These are phyloP conservation scores for Kodamaea laetipori DNA, from an alignment of 805 yeast species.

Conservation along the genomic window DNA sequence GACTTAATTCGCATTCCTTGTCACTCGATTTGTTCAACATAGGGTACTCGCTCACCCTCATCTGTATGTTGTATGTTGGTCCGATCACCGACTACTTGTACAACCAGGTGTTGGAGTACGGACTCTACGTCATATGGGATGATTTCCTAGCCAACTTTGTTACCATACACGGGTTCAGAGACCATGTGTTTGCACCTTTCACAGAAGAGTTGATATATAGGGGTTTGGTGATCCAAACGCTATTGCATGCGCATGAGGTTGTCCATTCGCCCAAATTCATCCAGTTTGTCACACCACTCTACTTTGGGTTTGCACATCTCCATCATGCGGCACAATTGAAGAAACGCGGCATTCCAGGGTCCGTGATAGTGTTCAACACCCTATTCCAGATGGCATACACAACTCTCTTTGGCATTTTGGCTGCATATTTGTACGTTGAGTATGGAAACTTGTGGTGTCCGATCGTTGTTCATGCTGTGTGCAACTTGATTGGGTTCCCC, in stretches of 20 bases:
- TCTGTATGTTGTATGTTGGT: slow-evolving; percentile 22
- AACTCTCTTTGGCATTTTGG: slow-evolving; percentile 67
- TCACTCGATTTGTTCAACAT: slow-evolving; percentile 19
- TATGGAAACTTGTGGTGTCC: slow-evolving; percentile 57
- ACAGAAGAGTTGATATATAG: slow-evolving; percentile 79
- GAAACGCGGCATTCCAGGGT: slow-evolving; percentile 36
- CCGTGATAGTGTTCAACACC: slow-evolving; percentile 40
- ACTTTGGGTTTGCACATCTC: slow-evolving; percentile 77
- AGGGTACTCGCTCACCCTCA: slow-evolving; percentile 12
- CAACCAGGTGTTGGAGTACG: slow-evolving; percentile 7
- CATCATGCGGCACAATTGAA: slow-evolving; percentile 58
- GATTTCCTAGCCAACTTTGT: slow-evolving; percentile 25
- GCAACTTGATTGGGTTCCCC: slow-evolving; percentile 77
- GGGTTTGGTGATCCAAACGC: slow-evolving; percentile 32
- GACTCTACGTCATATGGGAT: slow-evolving; percentile 7
- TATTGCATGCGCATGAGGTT: slow-evolving; percentile 21
- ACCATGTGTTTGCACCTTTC: slow-evolving; percentile 68
- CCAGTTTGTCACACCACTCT: slow-evolving; percentile 50
- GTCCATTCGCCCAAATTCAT: slow-evolving; percentile 21
- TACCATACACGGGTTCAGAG: slow-evolving; percentile 50
- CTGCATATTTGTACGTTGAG: slow-evolving; percentile 56
- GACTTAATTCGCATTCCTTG: slow-evolving; percentile 19
- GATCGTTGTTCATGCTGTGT: slow-evolving; percentile 60
- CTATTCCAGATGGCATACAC: slow-evolving; percentile 65
- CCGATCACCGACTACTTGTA: slow-evolving; percentile 20